Conservation (phyloP, 805 yeast genomes). For the Wickerhamiella musiphila region DNA sequence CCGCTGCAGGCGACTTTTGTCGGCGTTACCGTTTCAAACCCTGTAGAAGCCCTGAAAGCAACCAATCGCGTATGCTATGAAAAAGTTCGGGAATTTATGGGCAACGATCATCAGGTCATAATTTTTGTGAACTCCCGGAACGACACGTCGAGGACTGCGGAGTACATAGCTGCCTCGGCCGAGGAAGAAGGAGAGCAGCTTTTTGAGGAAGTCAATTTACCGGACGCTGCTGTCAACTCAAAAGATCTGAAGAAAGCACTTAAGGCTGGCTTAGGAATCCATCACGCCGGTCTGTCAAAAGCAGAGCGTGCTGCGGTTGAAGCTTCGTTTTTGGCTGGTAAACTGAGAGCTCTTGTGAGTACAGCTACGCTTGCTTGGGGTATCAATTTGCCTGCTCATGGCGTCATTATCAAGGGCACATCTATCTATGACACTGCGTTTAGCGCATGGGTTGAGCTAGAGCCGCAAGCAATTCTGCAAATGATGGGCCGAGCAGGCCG, state of each 20-base stretch:
- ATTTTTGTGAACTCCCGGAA: constrained; percentile 89
- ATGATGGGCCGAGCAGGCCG: constrained; percentile 99
- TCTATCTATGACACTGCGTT: constrained; percentile 82
- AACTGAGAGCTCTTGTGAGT: constrained; percentile 77
- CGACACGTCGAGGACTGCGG: constrained; percentile 75
- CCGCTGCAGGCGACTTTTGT: constrained; percentile 78
- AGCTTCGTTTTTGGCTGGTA: constrained; percentile 68
- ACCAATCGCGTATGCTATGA: constrained; percentile 87
- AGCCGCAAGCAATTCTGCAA: constrained; percentile 88
- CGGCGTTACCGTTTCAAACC: constrained; percentile 71
- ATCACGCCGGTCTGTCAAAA: constrained; percentile 94
- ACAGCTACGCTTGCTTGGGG: constrained; percentile 99
- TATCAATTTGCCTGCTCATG: constrained; percentile 95
- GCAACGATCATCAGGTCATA: constrained; percentile 52
- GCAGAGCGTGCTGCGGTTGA: constrained; percentile 82
- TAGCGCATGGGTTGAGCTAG: constrained; percentile 78
- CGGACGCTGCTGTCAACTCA: background rate
- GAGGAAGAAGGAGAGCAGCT: constrained; percentile 61
- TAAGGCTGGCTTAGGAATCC: constrained; percentile 72
- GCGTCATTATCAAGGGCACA: constrained; percentile 89
- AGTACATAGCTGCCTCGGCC: constrained; percentile 49
- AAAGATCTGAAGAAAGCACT: constrained; percentile 20
- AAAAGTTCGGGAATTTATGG: constrained; percentile 41
- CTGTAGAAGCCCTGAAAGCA: constrained; percentile 59
- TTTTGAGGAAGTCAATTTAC: constrained; percentile 28